A percentile compares a stretch with the other conserved stretches of the same genome.
phyloP scores from a whole-genome alignment of 2,329 filamentous ascomycete genomes.

The Fusarium sp. region DNA sequence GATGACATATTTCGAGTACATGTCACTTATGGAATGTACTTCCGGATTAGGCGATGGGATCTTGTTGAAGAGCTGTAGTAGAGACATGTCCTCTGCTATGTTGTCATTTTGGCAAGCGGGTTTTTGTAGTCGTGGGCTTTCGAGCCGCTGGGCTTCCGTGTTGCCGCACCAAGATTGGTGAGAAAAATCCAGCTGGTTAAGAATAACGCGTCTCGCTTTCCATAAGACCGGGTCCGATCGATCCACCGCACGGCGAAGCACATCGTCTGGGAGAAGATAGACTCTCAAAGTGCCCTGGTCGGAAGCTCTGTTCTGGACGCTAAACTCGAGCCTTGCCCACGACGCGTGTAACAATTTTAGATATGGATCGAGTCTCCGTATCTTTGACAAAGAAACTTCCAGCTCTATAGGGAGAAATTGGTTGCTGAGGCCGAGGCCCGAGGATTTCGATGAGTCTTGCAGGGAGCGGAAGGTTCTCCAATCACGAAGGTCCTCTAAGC shows the following conservation, averaged over 20 bases:
- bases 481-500: slow-evolving; percentile 8
- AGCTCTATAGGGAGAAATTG: slow-evolving; percentile 34
- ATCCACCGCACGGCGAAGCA: slow-evolving; percentile 63
- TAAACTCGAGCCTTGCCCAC: slow-evolving; percentile 60
- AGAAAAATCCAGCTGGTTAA: slow-evolving; percentile 67
- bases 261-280: slow-evolving; percentile 74
- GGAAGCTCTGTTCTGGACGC: slow-evolving; percentile 31
- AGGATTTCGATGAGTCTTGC: slow-evolving; percentile 22
- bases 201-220: slow-evolving; percentile 59
- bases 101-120: slow-evolving; percentile 43
- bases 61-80: slow-evolving; percentile 79
- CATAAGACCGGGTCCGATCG: slow-evolving; percentile 58
- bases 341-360: slow-evolving; percentile 48
- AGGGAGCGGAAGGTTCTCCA: slow-evolving; percentile 48
- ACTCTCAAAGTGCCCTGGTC: slow-evolving; percentile 59
- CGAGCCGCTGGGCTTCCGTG: slow-evolving; percentile 3
- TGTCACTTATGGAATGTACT: slow-evolving; percentile 60
- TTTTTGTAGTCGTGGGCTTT: slow-evolving; percentile 16
- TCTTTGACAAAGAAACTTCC: slow-evolving; percentile 47
- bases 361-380: slow-evolving; percentile 41
- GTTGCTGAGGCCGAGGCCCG: background rate
- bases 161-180: slow-evolving; percentile 64
- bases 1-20: slow-evolving; percentile 64
- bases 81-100: slow-evolving; percentile 58
- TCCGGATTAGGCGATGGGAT: slow-evolving; percentile 74